phyloP scores from a whole-genome alignment of 331 rosid species.

The Malus hybrid region DNA sequence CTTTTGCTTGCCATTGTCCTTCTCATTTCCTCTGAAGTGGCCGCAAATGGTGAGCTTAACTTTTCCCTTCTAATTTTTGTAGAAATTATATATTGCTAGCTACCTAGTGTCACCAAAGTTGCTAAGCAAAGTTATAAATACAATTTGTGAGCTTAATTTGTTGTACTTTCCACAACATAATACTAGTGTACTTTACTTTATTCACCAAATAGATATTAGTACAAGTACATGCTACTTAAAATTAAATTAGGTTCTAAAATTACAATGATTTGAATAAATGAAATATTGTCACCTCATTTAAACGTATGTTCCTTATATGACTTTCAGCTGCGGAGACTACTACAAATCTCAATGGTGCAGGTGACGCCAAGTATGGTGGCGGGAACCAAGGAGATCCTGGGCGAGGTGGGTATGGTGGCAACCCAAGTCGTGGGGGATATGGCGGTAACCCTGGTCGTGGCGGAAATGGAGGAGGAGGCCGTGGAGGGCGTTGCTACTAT shows the following conservation, averaged over 20 bases:
- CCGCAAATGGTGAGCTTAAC: constrained; percentile 4
- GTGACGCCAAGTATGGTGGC: constrained; percentile 8
- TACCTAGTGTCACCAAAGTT: neutral
- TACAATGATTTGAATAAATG: neutral
- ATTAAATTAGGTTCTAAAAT: neutral
- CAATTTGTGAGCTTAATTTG: too few relatives aligned
- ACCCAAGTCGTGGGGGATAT: neutral
- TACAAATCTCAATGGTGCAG: neutral
- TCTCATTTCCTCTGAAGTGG: constrained; percentile 18
- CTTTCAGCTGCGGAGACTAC: neutral
- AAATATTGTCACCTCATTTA: neutral
- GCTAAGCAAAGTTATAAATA: neutral
- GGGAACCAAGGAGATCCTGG: neutral
- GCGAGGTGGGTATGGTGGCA: neutral
- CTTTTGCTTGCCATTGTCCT: constrained; percentile 11
- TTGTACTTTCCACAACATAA: too few relatives aligned
- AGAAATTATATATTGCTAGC: neutral
- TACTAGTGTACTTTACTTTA: too few relatives aligned
- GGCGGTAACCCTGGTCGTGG: neutral
- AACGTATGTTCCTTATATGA: neutral
- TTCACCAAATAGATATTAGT: too few relatives aligned
- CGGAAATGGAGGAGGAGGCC: neutral
- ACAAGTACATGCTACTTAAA: too few relatives aligned
- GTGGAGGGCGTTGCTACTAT: neutral
- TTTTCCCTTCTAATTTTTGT: neutral